Conservation (phyloP, 1,284 basidiomycete species). For the Rhodotorula sp. region DNA sequence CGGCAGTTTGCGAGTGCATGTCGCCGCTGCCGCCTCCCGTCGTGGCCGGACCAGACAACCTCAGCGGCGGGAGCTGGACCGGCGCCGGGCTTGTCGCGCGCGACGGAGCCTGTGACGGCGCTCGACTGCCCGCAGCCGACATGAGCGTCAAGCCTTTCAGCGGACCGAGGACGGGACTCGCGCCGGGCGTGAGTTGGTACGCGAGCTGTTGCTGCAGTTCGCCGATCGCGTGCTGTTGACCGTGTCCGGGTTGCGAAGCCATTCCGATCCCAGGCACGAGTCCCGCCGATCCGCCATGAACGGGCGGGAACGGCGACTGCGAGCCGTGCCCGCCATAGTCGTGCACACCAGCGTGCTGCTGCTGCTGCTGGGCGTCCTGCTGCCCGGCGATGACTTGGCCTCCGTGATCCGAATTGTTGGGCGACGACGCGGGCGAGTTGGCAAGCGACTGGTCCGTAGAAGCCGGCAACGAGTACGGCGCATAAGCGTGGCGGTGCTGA, state of each 20-base stretch:
- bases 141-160: slow-evolving; percentile 54
- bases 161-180: slow-evolving; percentile 78
- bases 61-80: slow-evolving; percentile 37
- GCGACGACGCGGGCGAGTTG: slow-evolving; percentile 32
- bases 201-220: slow-evolving; percentile 43
- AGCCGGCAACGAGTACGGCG: slow-evolving; percentile 39
- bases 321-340: background rate
- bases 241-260: slow-evolving; percentile 31
- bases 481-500: slow-evolving; percentile 42
- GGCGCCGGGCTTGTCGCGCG: slow-evolving; percentile 28
- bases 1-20: background rate
- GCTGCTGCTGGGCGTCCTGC: slow-evolving; percentile 3
- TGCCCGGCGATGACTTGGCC: slow-evolving; percentile 4
- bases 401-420: slow-evolving; percentile 16
- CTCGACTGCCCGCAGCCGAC: slow-evolving; percentile 28
- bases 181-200: slow-evolving; percentile 51
- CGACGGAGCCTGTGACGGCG: slow-evolving; percentile 15
- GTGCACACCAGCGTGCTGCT: background rate
- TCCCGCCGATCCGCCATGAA: slow-evolving; percentile 13
- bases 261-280: slow-evolving; percentile 34
- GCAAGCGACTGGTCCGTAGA: slow-evolving; percentile 33
- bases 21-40: background rate
- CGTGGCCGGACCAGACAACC: slow-evolving; percentile 9
- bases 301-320: slow-evolving; percentile 24
- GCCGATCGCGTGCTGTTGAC: slow-evolving; percentile 31